Percentiles rank a stretch among this genome's conserved stretches.
phyloP scores from a whole-genome alignment of 768 basidiomycete species.

The Leucosporidium scottii region DNA sequence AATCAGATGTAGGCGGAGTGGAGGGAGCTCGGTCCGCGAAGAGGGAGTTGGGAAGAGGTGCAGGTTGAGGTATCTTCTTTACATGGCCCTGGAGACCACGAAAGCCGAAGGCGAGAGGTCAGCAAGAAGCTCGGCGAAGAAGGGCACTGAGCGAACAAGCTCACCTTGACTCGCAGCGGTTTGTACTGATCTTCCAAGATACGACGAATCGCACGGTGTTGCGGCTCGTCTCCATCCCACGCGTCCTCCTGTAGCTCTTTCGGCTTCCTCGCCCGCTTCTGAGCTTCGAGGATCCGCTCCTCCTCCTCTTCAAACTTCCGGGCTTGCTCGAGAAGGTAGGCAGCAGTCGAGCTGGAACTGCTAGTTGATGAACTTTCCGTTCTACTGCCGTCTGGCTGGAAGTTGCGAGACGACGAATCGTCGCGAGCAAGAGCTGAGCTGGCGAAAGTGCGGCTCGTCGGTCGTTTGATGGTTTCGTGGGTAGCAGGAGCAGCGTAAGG shows the following conservation, averaged over 20 bases:
- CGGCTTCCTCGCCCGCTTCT: not conserved
- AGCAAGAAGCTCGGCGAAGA: not conserved
- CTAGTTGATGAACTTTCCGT: too few species aligned
- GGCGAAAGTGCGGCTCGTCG: too few species aligned
- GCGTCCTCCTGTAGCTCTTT: slow-evolving; percentile 46
- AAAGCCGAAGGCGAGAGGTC: not conserved
- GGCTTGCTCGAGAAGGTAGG: too few species aligned
- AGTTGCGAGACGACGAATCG: too few species aligned
- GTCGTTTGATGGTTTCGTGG: too few species aligned
- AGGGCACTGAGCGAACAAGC: not conserved
- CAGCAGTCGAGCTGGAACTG: too few species aligned
- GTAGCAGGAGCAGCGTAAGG: too few species aligned
- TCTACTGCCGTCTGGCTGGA: too few species aligned
- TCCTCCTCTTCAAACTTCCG: too few species aligned
- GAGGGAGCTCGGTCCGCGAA: not conserved
- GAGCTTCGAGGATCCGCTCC: too few species aligned
- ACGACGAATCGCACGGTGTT: slow-evolving; percentile 62
- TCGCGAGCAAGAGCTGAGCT: too few species aligned
- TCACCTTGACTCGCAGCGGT: slow-evolving; percentile 11
- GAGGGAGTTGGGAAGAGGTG: not conserved
- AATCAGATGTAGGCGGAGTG: not conserved
- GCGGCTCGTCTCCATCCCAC: slow-evolving; percentile 71
- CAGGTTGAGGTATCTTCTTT: not conserved
- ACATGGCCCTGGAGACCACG: not conserved
- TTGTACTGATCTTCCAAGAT: slow-evolving; percentile 86